A percentile compares a stretch with the other conserved stretches of the same genome.
These are phyloP conservation scores for Ophiocordyceps unilateralis DNA, from an alignment of 2,329 filamentous ascomycete genomes.

Conservation along the genomic window DNA sequence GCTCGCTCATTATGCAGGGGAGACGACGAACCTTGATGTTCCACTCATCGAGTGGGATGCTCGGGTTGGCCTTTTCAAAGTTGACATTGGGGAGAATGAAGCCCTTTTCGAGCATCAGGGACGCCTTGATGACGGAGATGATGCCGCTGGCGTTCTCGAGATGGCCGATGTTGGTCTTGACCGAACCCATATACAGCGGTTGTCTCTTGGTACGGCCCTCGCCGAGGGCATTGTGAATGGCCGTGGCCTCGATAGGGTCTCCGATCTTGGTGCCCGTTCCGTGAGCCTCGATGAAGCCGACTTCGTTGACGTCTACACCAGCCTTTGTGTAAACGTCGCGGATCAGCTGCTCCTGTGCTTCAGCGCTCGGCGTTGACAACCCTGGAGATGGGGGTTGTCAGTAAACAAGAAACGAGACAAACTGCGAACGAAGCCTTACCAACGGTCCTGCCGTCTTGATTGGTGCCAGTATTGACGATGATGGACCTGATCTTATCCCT, in stretches of 20 bases:
- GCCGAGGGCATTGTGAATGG: slow-evolving; percentile 26
- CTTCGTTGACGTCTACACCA: slow-evolving; percentile 12
- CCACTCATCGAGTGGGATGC: slow-evolving; percentile 31
- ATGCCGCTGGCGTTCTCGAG: slow-evolving; percentile 34
- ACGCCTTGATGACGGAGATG: slow-evolving; percentile 32
- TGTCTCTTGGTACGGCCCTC: slow-evolving; percentile 19
- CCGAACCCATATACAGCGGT: slow-evolving; percentile 27
- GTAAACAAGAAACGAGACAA: no score
- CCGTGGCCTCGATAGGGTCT: slow-evolving; percentile 36
- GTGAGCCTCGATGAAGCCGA: slow-evolving; percentile 29
- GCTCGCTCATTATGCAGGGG: no score
- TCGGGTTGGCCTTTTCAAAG: slow-evolving; percentile 29
- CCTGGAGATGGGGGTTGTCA: slow-evolving; percentile 16
- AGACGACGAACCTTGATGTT: slow-evolving; percentile 19
- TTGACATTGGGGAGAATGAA: slow-evolving; percentile 32
- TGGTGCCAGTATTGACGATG: slow-evolving; percentile 31
- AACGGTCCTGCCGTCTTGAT: slow-evolving; percentile 34
- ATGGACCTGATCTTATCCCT: slow-evolving; percentile 36
- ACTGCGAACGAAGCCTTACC: slow-evolving; percentile 1
- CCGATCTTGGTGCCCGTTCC: slow-evolving; percentile 38
- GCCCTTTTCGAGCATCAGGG: slow-evolving; percentile 31
- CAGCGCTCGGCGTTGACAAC: slow-evolving; percentile 36
- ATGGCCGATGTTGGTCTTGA: slow-evolving; percentile 35
- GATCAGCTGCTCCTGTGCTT: slow-evolving; percentile 26
- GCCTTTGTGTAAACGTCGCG: slow-evolving; percentile 16